phyloP scores from a whole-genome alignment of 2,329 filamentous ascomycete species.

The Emergomyces orientalis region DNA sequence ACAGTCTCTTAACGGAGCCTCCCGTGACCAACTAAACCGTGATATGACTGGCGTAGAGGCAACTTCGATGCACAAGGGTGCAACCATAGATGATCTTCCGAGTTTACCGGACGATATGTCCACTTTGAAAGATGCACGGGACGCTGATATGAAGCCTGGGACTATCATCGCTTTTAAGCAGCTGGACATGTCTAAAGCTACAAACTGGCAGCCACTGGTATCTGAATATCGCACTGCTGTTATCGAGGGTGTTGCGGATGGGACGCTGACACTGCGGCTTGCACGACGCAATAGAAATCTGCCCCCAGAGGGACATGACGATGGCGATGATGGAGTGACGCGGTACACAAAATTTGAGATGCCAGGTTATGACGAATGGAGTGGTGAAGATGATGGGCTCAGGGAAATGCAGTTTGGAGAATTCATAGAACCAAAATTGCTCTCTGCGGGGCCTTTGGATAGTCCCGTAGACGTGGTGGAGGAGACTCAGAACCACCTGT shows the following conservation, averaged over 20 bases:
- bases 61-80: not conserved
- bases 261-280: slow-evolving; percentile 52
- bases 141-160: slow-evolving; percentile 27
- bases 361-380: slow-evolving; percentile 52
- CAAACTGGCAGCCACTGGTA: slow-evolving; percentile 39
- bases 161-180: slow-evolving; percentile 40
- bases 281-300: slow-evolving; percentile 59
- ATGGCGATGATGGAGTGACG: slow-evolving; percentile 54
- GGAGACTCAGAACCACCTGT: slow-evolving; percentile 29
- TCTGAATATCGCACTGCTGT: slow-evolving; percentile 56
- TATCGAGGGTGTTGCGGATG: slow-evolving; percentile 48
- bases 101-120: slow-evolving; percentile 52
- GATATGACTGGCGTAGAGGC: not conserved
- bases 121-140: slow-evolving; percentile 42
- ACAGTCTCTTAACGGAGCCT: not conserved
- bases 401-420: slow-evolving; percentile 53
- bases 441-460: slow-evolving; percentile 37
- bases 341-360: slow-evolving; percentile 72
- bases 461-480: slow-evolving; percentile 20
- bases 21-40: not conserved
- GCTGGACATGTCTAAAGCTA: slow-evolving; percentile 39
- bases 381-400: slow-evolving; percentile 49
- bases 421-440: slow-evolving; percentile 58
- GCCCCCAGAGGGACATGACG: slow-evolving; percentile 49
- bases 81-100: slow-evolving; percentile 39